Evolutionary conservation across 2,329 filamentous ascomycete species (phyloP), one percentile per base, ranked within the genome.

Genomic region (Aureobasidium lini): DNA sequence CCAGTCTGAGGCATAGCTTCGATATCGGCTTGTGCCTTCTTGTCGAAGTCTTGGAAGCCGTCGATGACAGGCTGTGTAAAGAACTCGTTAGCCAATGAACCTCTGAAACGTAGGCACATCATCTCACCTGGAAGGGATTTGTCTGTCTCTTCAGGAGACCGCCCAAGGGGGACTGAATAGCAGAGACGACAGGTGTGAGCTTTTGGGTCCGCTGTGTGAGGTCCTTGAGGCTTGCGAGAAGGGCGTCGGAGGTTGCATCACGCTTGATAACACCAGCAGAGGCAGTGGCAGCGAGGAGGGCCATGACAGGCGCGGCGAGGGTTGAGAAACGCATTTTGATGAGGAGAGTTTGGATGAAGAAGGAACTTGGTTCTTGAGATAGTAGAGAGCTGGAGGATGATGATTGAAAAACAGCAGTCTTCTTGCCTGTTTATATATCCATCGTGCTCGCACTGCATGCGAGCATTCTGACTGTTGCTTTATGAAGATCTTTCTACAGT

Each of bases 41-140:
- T 37, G 10, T 71, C 59, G 28, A 73, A 73, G 4, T 69, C 65
- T 8, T 16, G 44, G 49, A 72, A 69, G 5, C 71, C 71, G 0
- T 5, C 1, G 29, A 75, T 67, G 36, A 74, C 62, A 60, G 50
- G 8, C 67, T 8, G 1, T 36, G 13, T 3, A 36, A 36, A 23
- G 23, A 23, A 23, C 23, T 23, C 23, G 23, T 23, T 23, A 23
- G 23, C 23, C 23, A 23, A 3, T 23, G 23, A 23, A 23, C 23
- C 23, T 23, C 23, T 23, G 23, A 3, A 23, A 23, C 2, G 23
- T 3, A 23, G 23, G 23, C 23, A 23, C 23, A 46, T 8, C 9
- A 16, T 11, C 9, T 9, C 18, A 23, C 43, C 43, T 4, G 6
- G 16, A 18, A 43, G 15, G 13, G 50, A 37, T 13, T 39, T 18